Base-by-base conservation (phyloP, 2,329 filamentous ascomycete species). In the Juglanconis sp. region DNA sequence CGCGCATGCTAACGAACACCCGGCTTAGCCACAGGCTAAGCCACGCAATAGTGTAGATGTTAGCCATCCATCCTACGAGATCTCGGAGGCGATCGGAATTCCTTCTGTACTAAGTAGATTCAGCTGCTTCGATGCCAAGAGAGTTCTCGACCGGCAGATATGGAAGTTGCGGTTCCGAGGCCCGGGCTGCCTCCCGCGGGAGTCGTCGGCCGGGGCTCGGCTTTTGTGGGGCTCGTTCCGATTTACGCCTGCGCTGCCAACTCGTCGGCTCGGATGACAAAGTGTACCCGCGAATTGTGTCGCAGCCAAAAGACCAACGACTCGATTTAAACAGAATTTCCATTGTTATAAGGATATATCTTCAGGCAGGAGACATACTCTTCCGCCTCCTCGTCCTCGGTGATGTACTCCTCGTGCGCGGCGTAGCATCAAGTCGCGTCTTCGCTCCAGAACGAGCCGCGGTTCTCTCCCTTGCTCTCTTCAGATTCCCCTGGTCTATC, bases 401-500 rank as follows among this genome's bases (percentile, higher is more conserved):
- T 24, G 56, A 46, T 36, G 48, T 55, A 9, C 51, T 24, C 9
- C 15, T 31, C 17, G 30, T 50, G 10, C 30, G 51, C 36, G 31
- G 24, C 32, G 48, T 44, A 11, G 40, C 35, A 47, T 53, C 60
- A 38, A 42, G 53, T 1, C 30, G 44, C 9, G 13, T 10, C 10
- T 56, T 17, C 11, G 34, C 40, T 10, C 49, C 40, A 5, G 10
- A 36, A 8, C 56, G 54, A 44, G 35, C 52, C 11, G 46, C 56
- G 30, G 34, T 54, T 56, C 58, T 60, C 50, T 63, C 60, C n/a
- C 55, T 61, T 11, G 64, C 67, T 58, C 61, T 64, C 9, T 61
- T 52, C 46, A 72, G 35, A 6, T 67, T 65, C 69, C 89, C 85
- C 62, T 85, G 81, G 57, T 93, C 85, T 73, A 90, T 88, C 10